Evolutionary conservation across 2,329 filamentous ascomycete species (phyloP), one percentile per base, ranked within the genome.

Genomic region (Exophiala dermatitidis): DNA sequence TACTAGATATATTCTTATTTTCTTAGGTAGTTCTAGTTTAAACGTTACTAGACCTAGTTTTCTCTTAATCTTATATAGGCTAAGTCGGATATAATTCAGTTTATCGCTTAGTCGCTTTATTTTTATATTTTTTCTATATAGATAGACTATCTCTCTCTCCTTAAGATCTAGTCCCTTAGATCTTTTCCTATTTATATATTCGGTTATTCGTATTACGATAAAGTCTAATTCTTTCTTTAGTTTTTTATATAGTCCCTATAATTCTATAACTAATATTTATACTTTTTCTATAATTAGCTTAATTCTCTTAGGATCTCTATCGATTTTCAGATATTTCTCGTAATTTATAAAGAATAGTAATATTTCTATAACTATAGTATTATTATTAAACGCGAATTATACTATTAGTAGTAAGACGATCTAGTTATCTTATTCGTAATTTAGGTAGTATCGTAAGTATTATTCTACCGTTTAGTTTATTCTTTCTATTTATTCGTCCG

Each of bases 371-470:
- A 46, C 40, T 42, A 41, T 46, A 4, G 31, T 26, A 12, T 38
- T 38, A n/a, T 38, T 38, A n/a, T 38, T 38, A n/a, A 38, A 38
- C 1, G 2, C 2, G 26, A 54, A 41, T 30, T 54, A 32, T 36
- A 40, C 38, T n/a, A 54, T 42, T 1, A 26, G 38, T 37, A 53
- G n/a, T 29, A 53, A 36, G 34, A 8, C 26, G 36, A 42, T 7
- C 38, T 54, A 61, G 37, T 56, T 52, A 50, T 54, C 36, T 48
- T 60, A 58, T 34, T 43, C 3, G 48, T 56, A 52, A 44, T 60
- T 59, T 44, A 57, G 44, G 45, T 60, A 60, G 9, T 33, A 40
- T 19, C 38, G 9, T 44, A 59, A 45, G 32, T 57, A 59, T 46
- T 51, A 38, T 49, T 60, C 19, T 28, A 59, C 7, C 12, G 40